Evolutionary conservation across 2,329 filamentous ascomycete genomes (phyloP).

Genomic region (Lanzia echinophila): DNA sequence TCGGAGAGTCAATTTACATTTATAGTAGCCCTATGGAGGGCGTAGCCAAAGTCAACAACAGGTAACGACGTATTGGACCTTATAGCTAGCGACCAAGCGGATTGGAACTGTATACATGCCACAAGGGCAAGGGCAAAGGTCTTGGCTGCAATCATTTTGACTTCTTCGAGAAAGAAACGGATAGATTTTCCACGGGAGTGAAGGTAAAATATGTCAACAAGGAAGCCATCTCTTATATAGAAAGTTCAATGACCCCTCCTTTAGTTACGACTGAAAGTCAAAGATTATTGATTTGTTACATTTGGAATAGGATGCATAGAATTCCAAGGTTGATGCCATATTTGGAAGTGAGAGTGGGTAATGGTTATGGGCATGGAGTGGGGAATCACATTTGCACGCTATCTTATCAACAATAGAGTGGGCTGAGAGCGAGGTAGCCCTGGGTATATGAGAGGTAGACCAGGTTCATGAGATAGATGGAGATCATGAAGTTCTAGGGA

Average conservation of each 20-base stretch:
- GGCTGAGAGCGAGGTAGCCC: too few relatives aligned
- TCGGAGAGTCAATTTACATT: conserved; percentile 20
- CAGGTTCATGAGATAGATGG: too few relatives aligned
- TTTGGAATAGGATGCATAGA: too few relatives aligned
- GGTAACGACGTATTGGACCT: conserved; percentile 13
- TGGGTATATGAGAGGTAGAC: too few relatives aligned
- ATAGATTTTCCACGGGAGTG: neutral
- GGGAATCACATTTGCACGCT: too few relatives aligned
- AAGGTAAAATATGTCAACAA: neutral
- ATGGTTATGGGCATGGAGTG: too few relatives aligned
- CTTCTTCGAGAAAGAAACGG: neutral
- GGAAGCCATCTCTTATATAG: neutral
- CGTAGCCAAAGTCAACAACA: conserved; percentile 28
- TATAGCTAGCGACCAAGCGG: conserved; percentile 2
- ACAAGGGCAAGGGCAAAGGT: neutral
- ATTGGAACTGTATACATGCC: neutral
- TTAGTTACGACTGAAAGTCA: too few relatives aligned
- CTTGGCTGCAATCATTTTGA: conserved; percentile 5
- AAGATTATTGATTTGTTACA: too few relatives aligned
- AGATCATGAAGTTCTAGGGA: too few relatives aligned
- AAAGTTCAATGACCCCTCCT: neutral
- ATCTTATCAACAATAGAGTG: too few relatives aligned
- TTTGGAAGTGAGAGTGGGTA: too few relatives aligned
- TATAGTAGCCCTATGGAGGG: conserved; percentile 25
- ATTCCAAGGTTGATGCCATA: too few relatives aligned